These are phyloP conservation scores for Cardamine resedifolia DNA, from an alignment of 345 rosid genomes.

Conservation along the genomic window DNA sequence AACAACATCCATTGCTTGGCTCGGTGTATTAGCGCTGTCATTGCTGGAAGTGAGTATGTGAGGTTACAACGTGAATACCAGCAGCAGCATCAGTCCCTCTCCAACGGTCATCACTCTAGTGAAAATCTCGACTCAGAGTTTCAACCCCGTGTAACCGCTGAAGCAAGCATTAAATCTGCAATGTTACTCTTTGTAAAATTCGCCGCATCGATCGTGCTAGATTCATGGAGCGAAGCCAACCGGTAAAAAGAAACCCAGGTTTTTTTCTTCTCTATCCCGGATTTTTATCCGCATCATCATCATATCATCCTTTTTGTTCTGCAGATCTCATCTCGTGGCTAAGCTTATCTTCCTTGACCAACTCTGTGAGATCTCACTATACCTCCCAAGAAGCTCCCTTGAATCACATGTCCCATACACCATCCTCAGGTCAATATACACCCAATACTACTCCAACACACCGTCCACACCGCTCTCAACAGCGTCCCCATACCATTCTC, in stretches of 20 bases:
- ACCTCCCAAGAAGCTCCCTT: conserved; percentile 87
- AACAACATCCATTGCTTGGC: conserved; percentile 96
- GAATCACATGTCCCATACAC: conserved; percentile 83
- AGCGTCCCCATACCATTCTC: conserved; percentile 72
- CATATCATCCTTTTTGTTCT: not conserved
- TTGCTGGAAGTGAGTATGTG: conserved; percentile 85
- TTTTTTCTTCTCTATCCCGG: not conserved
- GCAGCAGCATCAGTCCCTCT: conserved; percentile 57
- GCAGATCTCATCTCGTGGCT: conserved; percentile 91
- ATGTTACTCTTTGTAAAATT: conserved; percentile 93
- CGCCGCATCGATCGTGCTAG: conserved; percentile 76
- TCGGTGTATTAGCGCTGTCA: conserved; percentile 91
- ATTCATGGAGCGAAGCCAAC: conserved; percentile 83
- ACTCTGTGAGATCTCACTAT: conserved; percentile 86
- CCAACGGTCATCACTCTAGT: conserved; percentile 61
- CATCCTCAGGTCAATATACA: conserved; percentile 82
- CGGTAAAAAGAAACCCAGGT: conserved; percentile 48
- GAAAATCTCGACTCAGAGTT: conserved; percentile 70
- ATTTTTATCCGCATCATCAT: not conserved
- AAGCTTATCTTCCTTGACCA: conserved; percentile 96
- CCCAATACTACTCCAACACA: conserved; percentile 79
- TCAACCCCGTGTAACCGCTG: conserved; percentile 66
- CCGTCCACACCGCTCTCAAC: conserved; percentile 47
- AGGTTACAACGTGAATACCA: conserved; percentile 85
- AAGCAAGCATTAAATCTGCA: conserved; percentile 87